Percentiles rank a stretch among this genome's conserved stretches.
phyloP scores from a whole-genome alignment of 1,139 yeast species.

The Yamadazyma dushanensis region DNA sequence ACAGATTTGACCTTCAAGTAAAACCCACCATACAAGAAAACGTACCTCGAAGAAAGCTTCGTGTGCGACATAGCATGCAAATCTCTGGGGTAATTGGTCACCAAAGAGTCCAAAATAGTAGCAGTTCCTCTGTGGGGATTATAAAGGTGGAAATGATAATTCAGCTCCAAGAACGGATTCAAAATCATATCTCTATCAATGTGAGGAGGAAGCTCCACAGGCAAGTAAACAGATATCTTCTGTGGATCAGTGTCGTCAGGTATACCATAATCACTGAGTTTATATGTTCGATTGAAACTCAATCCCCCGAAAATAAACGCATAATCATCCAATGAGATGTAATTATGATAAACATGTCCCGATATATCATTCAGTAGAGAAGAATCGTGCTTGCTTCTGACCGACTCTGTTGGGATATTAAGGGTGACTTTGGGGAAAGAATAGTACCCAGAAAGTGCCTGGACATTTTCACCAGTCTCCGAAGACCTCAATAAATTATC shows the following conservation, averaged over 20 bases:
- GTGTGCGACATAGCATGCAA: slow-evolving; percentile 31
- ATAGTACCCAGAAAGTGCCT: slow-evolving; percentile 32
- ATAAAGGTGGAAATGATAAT: slow-evolving; percentile 27
- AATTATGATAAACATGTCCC: slow-evolving; percentile 35
- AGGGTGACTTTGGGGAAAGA: slow-evolving; percentile 30
- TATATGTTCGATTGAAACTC: slow-evolving; percentile 18
- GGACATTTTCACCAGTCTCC: slow-evolving; percentile 18
- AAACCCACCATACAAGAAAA: slow-evolving; percentile 47
- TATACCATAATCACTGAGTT: slow-evolving; percentile 33
- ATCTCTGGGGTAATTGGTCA: slow-evolving; percentile 27
- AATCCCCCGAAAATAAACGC: slow-evolving; percentile 44
- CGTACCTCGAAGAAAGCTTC: slow-evolving; percentile 34
- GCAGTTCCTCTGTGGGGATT: slow-evolving; percentile 37
- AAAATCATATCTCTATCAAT: slow-evolving; percentile 33
- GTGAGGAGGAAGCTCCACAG: slow-evolving; percentile 43
- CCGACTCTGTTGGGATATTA: slow-evolving; percentile 21
- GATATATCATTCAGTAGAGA: slow-evolving; percentile 18
- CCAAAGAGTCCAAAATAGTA: slow-evolving; percentile 27
- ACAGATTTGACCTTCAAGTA: slow-evolving; percentile 26
- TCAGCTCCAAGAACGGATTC: slow-evolving; percentile 36
- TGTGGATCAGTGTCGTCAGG: slow-evolving; percentile 32
- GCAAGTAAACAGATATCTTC: slow-evolving; percentile 38
- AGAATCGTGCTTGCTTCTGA: slow-evolving; percentile 4
- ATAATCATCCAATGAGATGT: slow-evolving; percentile 31
- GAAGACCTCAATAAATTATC: slow-evolving; percentile 12